phyloP scores from a whole-genome alignment of 2,329 filamentous ascomycete species.

The Aurifilum marmelostoma region DNA sequence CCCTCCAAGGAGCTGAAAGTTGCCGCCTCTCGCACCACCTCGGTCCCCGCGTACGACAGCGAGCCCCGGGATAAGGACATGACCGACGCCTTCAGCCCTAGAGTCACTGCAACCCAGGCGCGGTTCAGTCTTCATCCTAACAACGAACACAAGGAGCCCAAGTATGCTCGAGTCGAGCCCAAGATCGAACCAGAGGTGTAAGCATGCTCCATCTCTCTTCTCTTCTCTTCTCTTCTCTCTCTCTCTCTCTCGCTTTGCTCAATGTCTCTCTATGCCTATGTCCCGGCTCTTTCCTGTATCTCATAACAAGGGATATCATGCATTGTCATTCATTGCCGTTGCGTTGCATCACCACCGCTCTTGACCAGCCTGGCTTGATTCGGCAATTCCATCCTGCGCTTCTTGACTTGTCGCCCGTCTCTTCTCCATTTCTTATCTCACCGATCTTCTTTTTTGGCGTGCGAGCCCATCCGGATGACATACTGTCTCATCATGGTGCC shows the following conservation, averaged over 20 bases:
- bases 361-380: not conserved
- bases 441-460: not conserved
- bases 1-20: not conserved
- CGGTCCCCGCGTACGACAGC: not conserved
- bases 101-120: not conserved
- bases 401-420: not conserved
- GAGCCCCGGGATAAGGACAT: not conserved
- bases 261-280: too few relatives aligned
- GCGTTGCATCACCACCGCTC: not conserved
- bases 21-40: conserved; percentile 8
- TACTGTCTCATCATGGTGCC: not conserved
- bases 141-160: not conserved
- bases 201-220: not conserved
- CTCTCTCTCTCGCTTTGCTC: too few relatives aligned
- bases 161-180: not conserved
- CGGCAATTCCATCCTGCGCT: not conserved
- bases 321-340: not conserved
- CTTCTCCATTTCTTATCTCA: not conserved
- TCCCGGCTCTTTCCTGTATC: not conserved
- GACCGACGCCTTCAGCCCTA: not conserved
- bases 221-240: too few relatives aligned
- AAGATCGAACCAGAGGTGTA: conserved; percentile 1
- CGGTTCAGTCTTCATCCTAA: not conserved
- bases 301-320: not conserved
- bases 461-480: not conserved